Evolutionary conservation across 2,329 filamentous ascomycete species (phyloP).

Genomic region (Fusarium hainanense): DNA sequence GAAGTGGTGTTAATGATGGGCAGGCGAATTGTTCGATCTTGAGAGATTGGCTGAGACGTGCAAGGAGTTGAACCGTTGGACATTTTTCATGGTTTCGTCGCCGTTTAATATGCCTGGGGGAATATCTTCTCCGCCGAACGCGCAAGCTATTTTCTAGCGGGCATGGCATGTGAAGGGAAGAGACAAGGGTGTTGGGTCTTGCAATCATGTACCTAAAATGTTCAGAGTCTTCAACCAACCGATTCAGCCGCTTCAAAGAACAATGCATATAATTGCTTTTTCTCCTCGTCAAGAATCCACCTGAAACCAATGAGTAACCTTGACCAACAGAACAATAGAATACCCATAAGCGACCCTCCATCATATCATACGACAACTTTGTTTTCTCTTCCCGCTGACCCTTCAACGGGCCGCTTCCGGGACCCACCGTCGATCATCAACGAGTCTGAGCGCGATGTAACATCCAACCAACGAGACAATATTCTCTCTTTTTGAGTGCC

Average conservation of each 20-base stretch:
- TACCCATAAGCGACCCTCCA: not conserved
- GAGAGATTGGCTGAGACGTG: slow-evolving; percentile 58
- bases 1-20: fast-evolving
- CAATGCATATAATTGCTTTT: not conserved
- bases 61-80: slow-evolving; percentile 61
- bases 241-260: not conserved
- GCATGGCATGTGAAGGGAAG: too few species aligned
- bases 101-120: slow-evolving; percentile 54
- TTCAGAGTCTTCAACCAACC: too few species aligned
- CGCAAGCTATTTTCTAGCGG: slow-evolving; percentile 29
- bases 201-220: not conserved
- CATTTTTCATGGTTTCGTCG: slow-evolving; percentile 61
- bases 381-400: not conserved
- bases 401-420: not conserved
- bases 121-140: slow-evolving; percentile 27
- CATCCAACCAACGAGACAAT: not conserved
- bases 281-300: not conserved
- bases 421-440: not conserved
- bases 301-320: not conserved
- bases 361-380: not conserved
- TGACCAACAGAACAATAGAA: not conserved
- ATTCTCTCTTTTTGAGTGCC: not conserved
- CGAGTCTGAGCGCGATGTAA: slow-evolving; percentile 9
- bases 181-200: not conserved
- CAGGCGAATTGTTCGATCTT: slow-evolving; percentile 52